phyloP scores from a whole-genome alignment of 306 rosid genomes.

The Cicer yamashitae region DNA sequence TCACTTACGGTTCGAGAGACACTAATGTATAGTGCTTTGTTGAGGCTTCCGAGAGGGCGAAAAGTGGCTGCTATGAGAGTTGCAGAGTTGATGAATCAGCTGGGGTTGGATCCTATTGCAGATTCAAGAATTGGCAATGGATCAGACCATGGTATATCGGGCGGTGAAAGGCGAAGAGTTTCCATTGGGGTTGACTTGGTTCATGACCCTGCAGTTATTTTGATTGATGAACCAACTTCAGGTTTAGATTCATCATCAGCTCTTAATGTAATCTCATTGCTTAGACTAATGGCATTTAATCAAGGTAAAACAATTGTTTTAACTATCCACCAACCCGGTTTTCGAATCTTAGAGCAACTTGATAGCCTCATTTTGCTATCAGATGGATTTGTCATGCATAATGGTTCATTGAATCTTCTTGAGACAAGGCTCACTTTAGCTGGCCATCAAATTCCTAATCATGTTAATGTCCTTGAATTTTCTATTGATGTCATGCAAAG shows the following conservation, averaged over 20 bases:
- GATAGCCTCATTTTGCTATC: conserved; percentile 75
- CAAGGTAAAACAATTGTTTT: conserved; percentile 83
- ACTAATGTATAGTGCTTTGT: conserved; percentile 79
- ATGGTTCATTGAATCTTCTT: conserved; percentile 75
- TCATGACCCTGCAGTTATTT: conserved; percentile 84
- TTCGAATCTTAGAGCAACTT: conserved; percentile 76
- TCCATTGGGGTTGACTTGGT: conserved; percentile 93
- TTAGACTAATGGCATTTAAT: conserved; percentile 68
- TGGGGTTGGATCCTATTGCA: conserved; percentile 79
- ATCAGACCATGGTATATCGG: conserved; percentile 44
- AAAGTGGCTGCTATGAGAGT: conserved; percentile 67
- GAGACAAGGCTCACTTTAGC: conserved; percentile 69
- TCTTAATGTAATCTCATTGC: conserved; percentile 76
- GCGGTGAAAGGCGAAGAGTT: conserved; percentile 93
- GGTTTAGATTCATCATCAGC: conserved; percentile 99
- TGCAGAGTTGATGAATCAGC: conserved; percentile 74
- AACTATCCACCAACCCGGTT: conserved; percentile 96
- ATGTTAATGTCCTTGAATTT: conserved; percentile 86
- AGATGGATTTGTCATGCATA: conserved; percentile 74
- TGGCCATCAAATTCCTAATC: conserved; percentile 69
- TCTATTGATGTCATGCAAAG: conserved; percentile 76
- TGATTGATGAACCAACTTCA: conserved; percentile 97
- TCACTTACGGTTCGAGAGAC: conserved; percentile 91
- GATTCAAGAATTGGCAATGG: conserved; percentile 75
- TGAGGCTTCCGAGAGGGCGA: conserved; percentile 69